A percentile compares a stretch with the other conserved stretches of the same genome.
phyloP scores from a whole-genome alignment of 192 early-diverging fungal species.

The Anaeromyces robustus region DNA sequence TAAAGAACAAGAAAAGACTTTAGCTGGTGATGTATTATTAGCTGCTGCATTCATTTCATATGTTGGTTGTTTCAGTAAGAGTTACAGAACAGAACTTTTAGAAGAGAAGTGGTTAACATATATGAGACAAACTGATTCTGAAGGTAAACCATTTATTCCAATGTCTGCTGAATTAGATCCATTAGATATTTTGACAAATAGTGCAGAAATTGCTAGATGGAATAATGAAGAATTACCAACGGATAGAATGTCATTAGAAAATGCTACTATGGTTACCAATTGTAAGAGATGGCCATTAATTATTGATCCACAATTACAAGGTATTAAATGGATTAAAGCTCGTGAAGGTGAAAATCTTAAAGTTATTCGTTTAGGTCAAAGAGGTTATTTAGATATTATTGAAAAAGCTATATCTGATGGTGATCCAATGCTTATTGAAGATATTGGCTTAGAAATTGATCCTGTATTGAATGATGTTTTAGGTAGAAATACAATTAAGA shows the following conservation, averaged over 20 bases:
- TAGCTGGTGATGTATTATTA: constrained; percentile 41
- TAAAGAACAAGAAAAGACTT: constrained; percentile 50
- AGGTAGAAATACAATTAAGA: constrained; percentile 49
- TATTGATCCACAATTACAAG: constrained; percentile 51
- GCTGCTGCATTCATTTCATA: constrained; percentile 47
- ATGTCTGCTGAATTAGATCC: constrained; percentile 38
- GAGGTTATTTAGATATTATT: constrained; percentile 41
- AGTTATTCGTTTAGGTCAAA: constrained; percentile 33
- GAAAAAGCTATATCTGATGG: constrained; percentile 45
- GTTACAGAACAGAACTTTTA: constrained; percentile 38
- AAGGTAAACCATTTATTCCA: constrained; percentile 21
- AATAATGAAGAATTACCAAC: constrained; percentile 49
- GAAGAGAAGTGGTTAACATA: constrained; percentile 39
- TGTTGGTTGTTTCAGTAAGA: constrained; percentile 47
- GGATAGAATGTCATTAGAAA: constrained; percentile 43
- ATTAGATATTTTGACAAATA: constrained; percentile 34
- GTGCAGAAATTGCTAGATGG: constrained; percentile 46
- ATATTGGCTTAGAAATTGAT: constrained; percentile 42
- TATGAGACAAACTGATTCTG: constrained; percentile 19
- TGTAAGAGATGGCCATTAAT: constrained; percentile 52
- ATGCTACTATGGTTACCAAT: constrained; percentile 40
- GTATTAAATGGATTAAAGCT: constrained; percentile 47
- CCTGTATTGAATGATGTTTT: constrained; percentile 42
- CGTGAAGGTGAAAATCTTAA: constrained; percentile 33
- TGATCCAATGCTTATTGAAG: constrained; percentile 43